Base-by-base conservation (phyloP, 306 rosid species). In the Vigna hirtella region DNA sequence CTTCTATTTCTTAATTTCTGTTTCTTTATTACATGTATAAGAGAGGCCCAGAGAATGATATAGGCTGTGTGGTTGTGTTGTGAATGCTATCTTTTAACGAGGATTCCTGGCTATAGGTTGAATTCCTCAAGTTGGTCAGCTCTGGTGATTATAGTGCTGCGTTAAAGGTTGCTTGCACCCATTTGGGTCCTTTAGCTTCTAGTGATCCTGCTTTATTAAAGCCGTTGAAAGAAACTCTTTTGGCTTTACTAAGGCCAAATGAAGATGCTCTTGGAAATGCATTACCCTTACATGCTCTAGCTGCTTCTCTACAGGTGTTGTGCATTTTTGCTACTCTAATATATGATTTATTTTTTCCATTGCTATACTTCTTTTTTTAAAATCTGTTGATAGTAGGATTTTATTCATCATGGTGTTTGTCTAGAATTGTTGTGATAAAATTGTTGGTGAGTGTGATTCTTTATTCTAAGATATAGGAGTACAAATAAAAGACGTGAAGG, bases 131-230 rank as follows among this genome's bases (percentile, higher is more conserved):
- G 91, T 82, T 93, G 82, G 99, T 93, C 74, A 77, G 90, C 81
- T 86, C 93, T 22, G 96, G 98, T 66, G 97, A 96, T 82, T 84
- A 88, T 86, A 85, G 90, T 78, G 79, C 91, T 82, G 98, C 97
- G 72, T 78, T 93, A 85, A 86, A 72, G 86, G 97, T 96, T 71
- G 99, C 99, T 47, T 93, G 90, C 84, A 81, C 97, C 56, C 93
- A 96, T 83, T 85, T 93, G 85, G 98, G 99, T 76, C 98, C 97
- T 66, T 86, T 96, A 61, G 99, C 98, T 34, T 81, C 99, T 73
- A 77, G 76, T 72, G 96, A 96, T 85, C 93, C 91, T 76, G 49
- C 93, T 82, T 84, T 96, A 72, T 78, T 96, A 76, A 96, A 89
- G 86, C 84, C 97, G 36, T 81, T 96, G 86, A 96, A 96, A 85